A percentile compares a stretch with the other conserved stretches of the same genome.
These are phyloP conservation scores for Ambrosia artemisiifolia DNA, from an alignment of 129 eudicot species.

Conservation along the genomic window DNA sequence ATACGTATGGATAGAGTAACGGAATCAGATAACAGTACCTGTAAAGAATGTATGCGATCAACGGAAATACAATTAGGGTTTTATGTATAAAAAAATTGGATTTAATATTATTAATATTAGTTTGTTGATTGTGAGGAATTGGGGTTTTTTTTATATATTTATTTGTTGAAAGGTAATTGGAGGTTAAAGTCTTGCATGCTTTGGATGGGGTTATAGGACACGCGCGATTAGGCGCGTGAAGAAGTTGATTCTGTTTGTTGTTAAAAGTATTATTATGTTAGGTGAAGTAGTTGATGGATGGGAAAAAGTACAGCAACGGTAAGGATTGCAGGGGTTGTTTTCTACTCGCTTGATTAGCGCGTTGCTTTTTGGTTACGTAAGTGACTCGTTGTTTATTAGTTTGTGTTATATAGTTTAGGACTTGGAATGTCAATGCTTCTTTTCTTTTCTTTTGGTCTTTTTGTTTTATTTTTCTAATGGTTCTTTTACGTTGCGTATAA, in stretches of 20 bases:
- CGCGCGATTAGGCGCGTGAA: constrained; percentile 24
- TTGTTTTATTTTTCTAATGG: not conserved
- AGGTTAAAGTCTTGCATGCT: not conserved
- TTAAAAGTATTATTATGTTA: not conserved
- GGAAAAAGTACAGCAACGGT: constrained; percentile 8
- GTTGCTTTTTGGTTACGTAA: not conserved
- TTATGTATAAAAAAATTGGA: not conserved
- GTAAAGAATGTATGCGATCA: constrained; percentile 30
- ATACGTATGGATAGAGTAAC: not conserved
- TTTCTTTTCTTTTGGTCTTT: no score
- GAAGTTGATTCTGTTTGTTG: constrained; percentile 25
- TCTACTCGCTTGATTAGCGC: not conserved
- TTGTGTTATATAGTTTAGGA: not conserved
- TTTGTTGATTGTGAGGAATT: constrained; percentile 16
- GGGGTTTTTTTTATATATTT: constrained; percentile 10
- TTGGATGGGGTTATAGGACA: constrained; percentile 7
- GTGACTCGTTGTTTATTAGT: not conserved
- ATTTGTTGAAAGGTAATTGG: constrained; percentile 20
- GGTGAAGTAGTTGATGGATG: constrained; percentile 19
- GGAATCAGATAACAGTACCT: constrained; percentile 30
- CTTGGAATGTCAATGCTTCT: not conserved
- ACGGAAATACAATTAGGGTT: constrained; percentile 33
- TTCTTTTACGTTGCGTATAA: not conserved
- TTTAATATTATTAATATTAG: constrained; percentile 5
- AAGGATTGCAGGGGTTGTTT: not conserved